Evolutionary conservation across 2,329 filamentous ascomycete species (phyloP).

Genomic region (Fusarium nelsonii): DNA sequence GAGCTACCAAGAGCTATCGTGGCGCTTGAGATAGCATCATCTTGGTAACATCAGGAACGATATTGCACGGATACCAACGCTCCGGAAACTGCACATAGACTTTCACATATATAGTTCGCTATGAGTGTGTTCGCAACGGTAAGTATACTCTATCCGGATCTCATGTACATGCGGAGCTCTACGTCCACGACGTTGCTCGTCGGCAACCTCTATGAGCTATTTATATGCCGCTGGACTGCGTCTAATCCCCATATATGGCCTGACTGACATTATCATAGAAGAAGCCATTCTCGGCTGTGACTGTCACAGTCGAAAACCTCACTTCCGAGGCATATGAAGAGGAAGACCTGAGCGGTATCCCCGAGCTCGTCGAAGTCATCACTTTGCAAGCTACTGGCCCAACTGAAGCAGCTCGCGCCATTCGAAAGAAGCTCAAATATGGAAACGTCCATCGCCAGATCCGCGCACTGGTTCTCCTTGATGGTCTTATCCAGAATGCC

Average conservation of each 20-base stretch:
- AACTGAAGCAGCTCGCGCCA: constrained; percentile 87
- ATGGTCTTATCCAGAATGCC: constrained; percentile 94
- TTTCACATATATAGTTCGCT: neutral
- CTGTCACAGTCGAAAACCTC: constrained; percentile 89
- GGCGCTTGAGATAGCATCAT: constrained; percentile 39
- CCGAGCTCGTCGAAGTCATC: constrained; percentile 94
- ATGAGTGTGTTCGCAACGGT: constrained; percentile 51
- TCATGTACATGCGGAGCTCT: neutral
- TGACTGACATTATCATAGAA: constrained; percentile 51
- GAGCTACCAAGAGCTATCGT: constrained; percentile 23
- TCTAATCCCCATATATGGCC: neutral
- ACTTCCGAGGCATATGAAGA: constrained; percentile 91
- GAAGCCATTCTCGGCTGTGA: constrained; percentile 93
- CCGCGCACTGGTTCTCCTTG: constrained; percentile 86
- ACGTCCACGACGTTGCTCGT: neutral
- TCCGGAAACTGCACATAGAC: too few relatives aligned
- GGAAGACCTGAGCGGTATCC: constrained; percentile 91
- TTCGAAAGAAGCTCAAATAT: constrained; percentile 99
- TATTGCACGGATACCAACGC: neutral
- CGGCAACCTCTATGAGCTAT: constrained; percentile 29
- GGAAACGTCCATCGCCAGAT: constrained; percentile 94
- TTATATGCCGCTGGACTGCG: constrained; percentile 9
- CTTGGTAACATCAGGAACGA: neutral
- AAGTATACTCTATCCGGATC: constrained; percentile 5
- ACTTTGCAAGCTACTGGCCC: constrained; percentile 89